Evolutionary conservation across 2,329 filamentous ascomycete species (phyloP).

Genomic region (Penicillium frequentans): DNA sequence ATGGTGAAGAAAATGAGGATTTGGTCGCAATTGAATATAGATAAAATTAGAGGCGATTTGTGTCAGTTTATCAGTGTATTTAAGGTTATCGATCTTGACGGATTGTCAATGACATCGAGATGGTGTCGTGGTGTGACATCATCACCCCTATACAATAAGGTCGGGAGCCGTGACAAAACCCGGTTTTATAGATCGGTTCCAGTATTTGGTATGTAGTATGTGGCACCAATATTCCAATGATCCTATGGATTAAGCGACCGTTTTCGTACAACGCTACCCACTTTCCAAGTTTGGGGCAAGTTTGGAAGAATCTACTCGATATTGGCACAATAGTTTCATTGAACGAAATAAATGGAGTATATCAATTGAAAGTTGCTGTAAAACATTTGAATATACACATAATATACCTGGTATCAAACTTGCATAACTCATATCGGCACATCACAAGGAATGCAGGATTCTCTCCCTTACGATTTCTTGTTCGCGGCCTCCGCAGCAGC

Average conservation of each 20-base stretch:
- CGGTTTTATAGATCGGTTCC: background rate
- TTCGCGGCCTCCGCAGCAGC: background rate
- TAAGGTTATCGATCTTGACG: background rate
- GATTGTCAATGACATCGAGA: background rate
- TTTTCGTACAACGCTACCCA: background rate
- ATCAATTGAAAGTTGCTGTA: background rate
- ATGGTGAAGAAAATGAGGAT: constrained; percentile 24
- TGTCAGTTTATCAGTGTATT: background rate
- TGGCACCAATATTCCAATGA: background rate
- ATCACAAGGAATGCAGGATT: background rate
- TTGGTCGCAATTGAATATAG: background rate
- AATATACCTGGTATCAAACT: background rate
- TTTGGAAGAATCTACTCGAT: background rate
- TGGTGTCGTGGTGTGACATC: background rate
- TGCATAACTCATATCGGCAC: background rate
- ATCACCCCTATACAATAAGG: background rate
- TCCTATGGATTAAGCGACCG: background rate
- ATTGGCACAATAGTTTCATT: background rate
- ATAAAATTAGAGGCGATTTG: background rate
- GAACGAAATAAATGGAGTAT: background rate
- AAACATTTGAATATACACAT: background rate
- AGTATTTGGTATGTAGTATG: background rate
- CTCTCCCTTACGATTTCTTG: background rate
- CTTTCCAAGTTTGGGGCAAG: background rate
- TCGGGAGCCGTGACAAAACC: background rate